Evolutionary conservation across 2,329 filamentous ascomycete species (phyloP), one percentile per base, ranked within the genome.

Genomic region (Diaporthe ampelina): DNA sequence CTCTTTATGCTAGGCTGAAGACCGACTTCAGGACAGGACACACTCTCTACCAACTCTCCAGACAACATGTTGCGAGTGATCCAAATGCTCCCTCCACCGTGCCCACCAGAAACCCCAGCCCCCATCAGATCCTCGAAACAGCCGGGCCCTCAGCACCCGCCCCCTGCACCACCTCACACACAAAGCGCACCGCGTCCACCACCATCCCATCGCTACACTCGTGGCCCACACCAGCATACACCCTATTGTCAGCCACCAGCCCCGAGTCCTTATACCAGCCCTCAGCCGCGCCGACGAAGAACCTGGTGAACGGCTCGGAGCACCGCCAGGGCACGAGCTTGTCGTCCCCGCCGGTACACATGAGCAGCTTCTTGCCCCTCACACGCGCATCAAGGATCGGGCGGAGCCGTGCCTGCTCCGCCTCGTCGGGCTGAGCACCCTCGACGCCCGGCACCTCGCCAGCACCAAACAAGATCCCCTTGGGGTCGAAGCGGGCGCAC

Each of bases 181-280:
- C 81, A 82, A 94, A 96, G 48, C 83, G 82, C 15, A 93, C 86
- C 5, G 93, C 89, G 79, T 93, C 92, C 76, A 84, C 83, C 37
- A 91, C 86, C 94, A 97, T 96, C 8, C 83, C 87, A 1, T 85
- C 81, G 13, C 88, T 91, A 78, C 94, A 95, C n/a, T 87, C 85
- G 81, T 97, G 94, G 0, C 93, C 92, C 0, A 92, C 86, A 0
- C 89, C 92, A 1, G 90, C 86, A 78, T 94, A 95, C 0, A 95
- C 84, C 43, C 89, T 87, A 80, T 95, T 91, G 68, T 91, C 88
- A 7, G 95, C 80, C 48, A 85, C 84, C 2, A 94, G 83, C 0
- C 83, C 83, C 0, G 89, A 86, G 24, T 91, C 89, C 3, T 86
- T 84, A 74, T 86, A 92, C 88, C 86, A 92, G 9, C 82, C 81